Conservation (phyloP, 306 rosid species). For the Hippophae gyantsensis region DNA sequence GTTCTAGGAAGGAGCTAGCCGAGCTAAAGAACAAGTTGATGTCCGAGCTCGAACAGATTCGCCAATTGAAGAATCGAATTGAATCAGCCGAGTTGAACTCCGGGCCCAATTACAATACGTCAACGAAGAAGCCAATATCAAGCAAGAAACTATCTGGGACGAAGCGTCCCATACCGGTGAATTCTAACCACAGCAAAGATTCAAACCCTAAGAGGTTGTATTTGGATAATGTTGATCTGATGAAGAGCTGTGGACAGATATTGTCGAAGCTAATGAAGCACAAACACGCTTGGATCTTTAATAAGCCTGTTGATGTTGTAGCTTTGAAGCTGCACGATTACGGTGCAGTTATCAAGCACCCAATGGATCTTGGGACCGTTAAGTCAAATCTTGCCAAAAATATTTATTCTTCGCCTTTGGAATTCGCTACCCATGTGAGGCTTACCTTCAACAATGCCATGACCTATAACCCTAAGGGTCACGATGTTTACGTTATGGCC, state of each 20-base stretch:
- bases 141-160: conserved; percentile 51
- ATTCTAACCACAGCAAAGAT: conserved; percentile 20
- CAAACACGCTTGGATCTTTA: conserved; percentile 87
- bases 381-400: conserved; percentile 55
- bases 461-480: conserved; percentile 74
- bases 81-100: conserved; percentile 42
- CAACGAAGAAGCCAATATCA: conserved; percentile 33
- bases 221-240: conserved; percentile 33
- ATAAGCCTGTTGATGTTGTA: conserved; percentile 69
- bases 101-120: conserved; percentile 17
- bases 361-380: conserved; percentile 93
- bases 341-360: conserved; percentile 48
- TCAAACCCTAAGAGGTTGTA: conserved; percentile 31
- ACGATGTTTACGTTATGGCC: conserved; percentile 85
- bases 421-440: conserved; percentile 87
- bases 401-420: conserved; percentile 72
- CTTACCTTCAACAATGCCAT: conserved; percentile 84
- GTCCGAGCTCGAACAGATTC: conserved; percentile 67
- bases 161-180: conserved; percentile 53
- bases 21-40: conserved; percentile 51
- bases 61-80: conserved; percentile 43
- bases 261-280: conserved; percentile 88
- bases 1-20: conserved; percentile 48
- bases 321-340: conserved; percentile 82
- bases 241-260: conserved; percentile 57